A percentile compares a stretch with the other conserved stretches of the same genome.
Evolutionary conservation across 345 rosid species (phyloP).

Genomic region (Durio zibethinus): DNA sequence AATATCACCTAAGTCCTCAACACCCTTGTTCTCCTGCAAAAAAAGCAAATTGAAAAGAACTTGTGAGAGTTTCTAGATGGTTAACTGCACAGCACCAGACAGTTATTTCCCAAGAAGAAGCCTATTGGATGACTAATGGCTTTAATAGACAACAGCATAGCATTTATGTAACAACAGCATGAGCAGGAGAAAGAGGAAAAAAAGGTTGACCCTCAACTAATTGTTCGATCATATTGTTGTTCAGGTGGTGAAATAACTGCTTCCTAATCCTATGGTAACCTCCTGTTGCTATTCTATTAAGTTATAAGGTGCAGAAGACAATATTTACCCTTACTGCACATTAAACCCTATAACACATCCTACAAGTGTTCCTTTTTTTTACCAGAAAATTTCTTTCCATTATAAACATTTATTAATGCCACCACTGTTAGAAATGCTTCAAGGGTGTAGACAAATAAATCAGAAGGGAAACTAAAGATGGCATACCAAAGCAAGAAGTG

Average conservation of each 20-base stretch:
- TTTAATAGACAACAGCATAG: neutral
- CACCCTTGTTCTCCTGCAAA: conserved; percentile 89
- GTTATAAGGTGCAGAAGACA: neutral
- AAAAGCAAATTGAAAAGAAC: conserved; percentile 17
- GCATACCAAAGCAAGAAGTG: neutral
- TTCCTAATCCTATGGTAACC: neutral
- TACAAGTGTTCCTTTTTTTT: neutral
- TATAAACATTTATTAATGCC: neutral
- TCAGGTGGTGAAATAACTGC: neutral
- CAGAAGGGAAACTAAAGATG: neutral
- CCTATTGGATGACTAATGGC: neutral
- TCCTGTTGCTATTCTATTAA: neutral
- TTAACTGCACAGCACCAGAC: conserved; percentile 12
- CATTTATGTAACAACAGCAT: neutral
- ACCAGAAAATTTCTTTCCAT: neutral
- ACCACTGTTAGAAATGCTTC: neutral
- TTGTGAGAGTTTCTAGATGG: conserved; percentile 7
- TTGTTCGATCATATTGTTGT: too few relatives aligned
- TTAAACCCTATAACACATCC: neutral
- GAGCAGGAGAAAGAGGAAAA: neutral
- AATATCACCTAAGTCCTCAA: conserved; percentile 91
- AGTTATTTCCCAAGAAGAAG: neutral
- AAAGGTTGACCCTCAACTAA: neutral
- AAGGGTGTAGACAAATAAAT: neutral
- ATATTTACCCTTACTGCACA: neutral